A percentile compares a stretch with the other conserved stretches of the same genome.
These are phyloP conservation scores for Nosema bombycis DNA, from an alignment of 371 early-diverging fungal genomes.

Conservation along the genomic window DNA sequence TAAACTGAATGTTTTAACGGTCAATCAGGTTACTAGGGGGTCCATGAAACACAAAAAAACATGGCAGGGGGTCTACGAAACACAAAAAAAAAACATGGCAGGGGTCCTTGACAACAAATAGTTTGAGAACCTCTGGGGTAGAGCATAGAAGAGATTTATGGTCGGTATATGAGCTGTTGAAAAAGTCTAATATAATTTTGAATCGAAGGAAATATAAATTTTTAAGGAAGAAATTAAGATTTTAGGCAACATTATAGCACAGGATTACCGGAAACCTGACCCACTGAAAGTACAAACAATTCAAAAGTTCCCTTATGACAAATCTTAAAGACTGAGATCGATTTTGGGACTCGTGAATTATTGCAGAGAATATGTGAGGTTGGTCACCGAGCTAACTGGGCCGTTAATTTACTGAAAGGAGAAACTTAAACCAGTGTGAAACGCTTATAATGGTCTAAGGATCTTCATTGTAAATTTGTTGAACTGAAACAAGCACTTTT, in stretches of 20 bases:
- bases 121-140: no score
- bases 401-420: conserved; percentile 7
- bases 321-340: conserved; percentile 11
- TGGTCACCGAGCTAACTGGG: not conserved
- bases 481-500: not conserved
- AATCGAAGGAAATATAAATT: conserved; percentile 23
- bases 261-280: conserved; percentile 12
- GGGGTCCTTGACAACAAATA: no score
- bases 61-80: no score
- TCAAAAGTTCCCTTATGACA: not conserved
- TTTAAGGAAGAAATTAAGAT: conserved; percentile 35
- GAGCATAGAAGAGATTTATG: conserved; percentile 5
- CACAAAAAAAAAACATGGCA: no score
- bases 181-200: not conserved
- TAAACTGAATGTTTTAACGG: no score
- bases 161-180: conserved; percentile 5
- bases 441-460: not conserved
- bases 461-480: not conserved
- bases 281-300: conserved; percentile 7
- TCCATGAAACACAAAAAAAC: no score
- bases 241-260: conserved; percentile 16
- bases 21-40: no score
- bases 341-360: conserved; percentile 35
- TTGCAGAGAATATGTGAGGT: conserved; percentile 34
- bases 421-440: not conserved